Evolutionary conservation across 495 filamentous ascomycete genomes (phyloP), one percentile per base, ranked within the genome.

Genomic region (Neurospora sp.): DNA sequence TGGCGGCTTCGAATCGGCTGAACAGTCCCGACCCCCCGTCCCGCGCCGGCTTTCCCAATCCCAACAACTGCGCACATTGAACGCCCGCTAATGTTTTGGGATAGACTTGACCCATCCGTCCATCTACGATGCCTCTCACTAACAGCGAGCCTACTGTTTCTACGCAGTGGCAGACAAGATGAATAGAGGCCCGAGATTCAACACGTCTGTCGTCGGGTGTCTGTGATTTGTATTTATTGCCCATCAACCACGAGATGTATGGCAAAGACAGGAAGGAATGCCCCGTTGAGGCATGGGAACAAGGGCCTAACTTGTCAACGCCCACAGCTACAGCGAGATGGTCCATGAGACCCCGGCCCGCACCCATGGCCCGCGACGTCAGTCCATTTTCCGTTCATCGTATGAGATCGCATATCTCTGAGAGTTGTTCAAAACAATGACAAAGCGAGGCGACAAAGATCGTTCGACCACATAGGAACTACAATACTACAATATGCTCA

Each of bases 91-190:
- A 65, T 65, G 31, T 65, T 37, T 65, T 61, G 35, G 94, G 1
- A 91, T 90, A 73, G 97, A 97, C 78, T 97, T 93, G 35, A 92
- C 79, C 85, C 90, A 97, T 1, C 85, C 86, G 0, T 83, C 75
- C 84, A 96, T 90, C 0, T 14, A 61, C 53, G 5, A 61, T 61
- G 20, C 53, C 22, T 35, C 27, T 16, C 53, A 18, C 27, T 35
- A 61, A 61, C 53, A 16, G 53, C 53, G 27, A 9, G 27, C 12
- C 53, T 16, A 61, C 12, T 8, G 2, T 31, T 35, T 31, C 27
- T 16, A 61, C 53, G 53, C 53, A 61, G 22, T 61, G 53, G 27
- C 27, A 37, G 27, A 65, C 14, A 35, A 37, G 53, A 65, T 35
- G 53, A 65, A 65, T 31, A 37, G 53, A 61, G 20, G 4, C 12